Evolutionary conservation across 2,329 filamentous ascomycete genomes (phyloP).

Genomic region (Phialemonium atrogriseum): DNA sequence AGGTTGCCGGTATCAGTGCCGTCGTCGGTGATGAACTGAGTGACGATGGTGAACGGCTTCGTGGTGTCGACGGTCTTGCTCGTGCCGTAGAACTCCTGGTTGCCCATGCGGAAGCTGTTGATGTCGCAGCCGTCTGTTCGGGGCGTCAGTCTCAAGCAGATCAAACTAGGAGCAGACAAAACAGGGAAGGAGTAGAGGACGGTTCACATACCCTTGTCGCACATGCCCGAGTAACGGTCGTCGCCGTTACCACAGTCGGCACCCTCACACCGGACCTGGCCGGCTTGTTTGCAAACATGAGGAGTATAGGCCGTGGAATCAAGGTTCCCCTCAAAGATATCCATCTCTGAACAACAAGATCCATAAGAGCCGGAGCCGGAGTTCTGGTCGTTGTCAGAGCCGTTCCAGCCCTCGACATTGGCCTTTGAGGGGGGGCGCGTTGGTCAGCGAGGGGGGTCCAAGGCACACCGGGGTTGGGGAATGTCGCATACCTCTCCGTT

Average conservation of each 20-base stretch:
- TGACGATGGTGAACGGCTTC: constrained; percentile 47
- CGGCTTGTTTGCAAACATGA: constrained; percentile 42
- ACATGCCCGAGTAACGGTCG: constrained; percentile 43
- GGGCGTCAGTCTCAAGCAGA: not conserved
- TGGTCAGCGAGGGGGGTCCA: not conserved
- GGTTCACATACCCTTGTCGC: constrained; percentile 36
- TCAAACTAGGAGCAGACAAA: not conserved
- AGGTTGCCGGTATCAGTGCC: constrained; percentile 37
- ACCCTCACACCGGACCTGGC: constrained; percentile 35
- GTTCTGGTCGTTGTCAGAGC: constrained; percentile 40
- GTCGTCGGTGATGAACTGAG: constrained; percentile 40
- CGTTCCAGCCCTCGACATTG: constrained; percentile 39
- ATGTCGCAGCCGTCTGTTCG: constrained; percentile 48
- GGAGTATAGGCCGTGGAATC: constrained; percentile 50
- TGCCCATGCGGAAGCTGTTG: constrained; percentile 52
- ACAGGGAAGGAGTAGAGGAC: not conserved
- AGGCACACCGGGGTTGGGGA: too few relatives aligned
- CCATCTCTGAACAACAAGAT: constrained; percentile 52
- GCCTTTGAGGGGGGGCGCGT: constrained; percentile 16
- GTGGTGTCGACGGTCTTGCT: constrained; percentile 43
- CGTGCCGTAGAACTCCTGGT: constrained; percentile 46
- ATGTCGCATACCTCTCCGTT: constrained; percentile 30
- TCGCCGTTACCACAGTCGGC: constrained; percentile 33
- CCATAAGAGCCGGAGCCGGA: constrained; percentile 41
- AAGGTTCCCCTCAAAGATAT: constrained; percentile 56